Percentiles rank a stretch among this genome's conserved stretches.
Conservation (phyloP, 495 filamentous ascomycete genomes). For the Barbatosphaeria neglecta region DNA sequence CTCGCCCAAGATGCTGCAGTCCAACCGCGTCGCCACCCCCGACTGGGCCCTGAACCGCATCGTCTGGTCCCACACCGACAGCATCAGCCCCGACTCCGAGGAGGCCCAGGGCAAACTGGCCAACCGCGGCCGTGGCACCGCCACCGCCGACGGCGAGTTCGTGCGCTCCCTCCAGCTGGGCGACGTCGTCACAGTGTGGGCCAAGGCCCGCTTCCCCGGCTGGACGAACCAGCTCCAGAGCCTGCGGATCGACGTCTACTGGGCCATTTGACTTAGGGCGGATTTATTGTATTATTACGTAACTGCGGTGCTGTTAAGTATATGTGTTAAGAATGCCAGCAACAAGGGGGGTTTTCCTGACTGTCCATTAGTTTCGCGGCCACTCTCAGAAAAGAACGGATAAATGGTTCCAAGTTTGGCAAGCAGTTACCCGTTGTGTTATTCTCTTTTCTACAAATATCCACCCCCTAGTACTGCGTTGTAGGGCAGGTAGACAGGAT, state of each 20-base stretch:
- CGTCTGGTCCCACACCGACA: conserved; percentile 35
- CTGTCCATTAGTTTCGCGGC: too few species aligned
- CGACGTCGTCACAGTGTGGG: conserved; percentile 57
- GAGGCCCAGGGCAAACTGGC: conserved; percentile 23
- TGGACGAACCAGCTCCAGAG: conserved; percentile 50
- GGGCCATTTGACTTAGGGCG: conserved; percentile 39
- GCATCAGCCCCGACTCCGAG: conserved; percentile 33
- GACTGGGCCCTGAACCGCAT: conserved; percentile 31
- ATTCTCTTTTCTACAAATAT: too few species aligned
- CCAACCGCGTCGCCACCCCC: conserved; percentile 30
- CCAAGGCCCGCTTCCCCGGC: conserved; percentile 45
- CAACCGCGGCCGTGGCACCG: conserved; percentile 36
- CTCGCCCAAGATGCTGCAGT: conserved; percentile 36
- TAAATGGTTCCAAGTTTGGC: too few species aligned
- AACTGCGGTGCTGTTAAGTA: too few species aligned
- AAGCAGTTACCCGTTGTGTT: too few species aligned
- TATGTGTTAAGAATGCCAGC: too few species aligned
- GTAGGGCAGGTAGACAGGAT: too few species aligned
- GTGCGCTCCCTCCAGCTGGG: conserved; percentile 48
- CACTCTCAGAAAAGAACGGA: too few species aligned
- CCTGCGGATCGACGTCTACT: conserved; percentile 50
- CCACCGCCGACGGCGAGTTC: conserved; percentile 42
- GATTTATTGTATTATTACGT: not conserved
- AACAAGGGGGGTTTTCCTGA: too few species aligned
- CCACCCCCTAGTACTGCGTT: too few species aligned